Evolutionary conservation across 106 monocot genomes (phyloP).

Genomic region (Platanthera guangdongensis): DNA sequence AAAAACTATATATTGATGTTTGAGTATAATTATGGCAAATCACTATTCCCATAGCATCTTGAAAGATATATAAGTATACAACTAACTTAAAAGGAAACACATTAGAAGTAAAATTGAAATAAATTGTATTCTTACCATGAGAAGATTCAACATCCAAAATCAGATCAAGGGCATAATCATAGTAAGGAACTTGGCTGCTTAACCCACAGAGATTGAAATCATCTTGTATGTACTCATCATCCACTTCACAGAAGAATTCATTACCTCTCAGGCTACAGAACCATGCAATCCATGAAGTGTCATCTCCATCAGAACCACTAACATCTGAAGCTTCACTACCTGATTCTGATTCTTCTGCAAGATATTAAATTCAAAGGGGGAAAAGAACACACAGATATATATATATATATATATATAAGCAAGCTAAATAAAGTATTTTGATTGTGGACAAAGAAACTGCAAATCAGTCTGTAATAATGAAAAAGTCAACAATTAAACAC

Average conservation of each 20-base stretch:
- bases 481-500: neutral
- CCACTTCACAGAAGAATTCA: constrained; percentile 62
- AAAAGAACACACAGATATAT: neutral
- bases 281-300: constrained; percentile 64
- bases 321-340: constrained; percentile 53
- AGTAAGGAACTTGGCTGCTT: constrained; percentile 39
- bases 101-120: neutral
- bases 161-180: constrained; percentile 58
- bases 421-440: neutral
- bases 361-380: constrained; percentile 3
- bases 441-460: neutral
- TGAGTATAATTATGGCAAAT: neutral
- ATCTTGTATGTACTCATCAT: constrained; percentile 58
- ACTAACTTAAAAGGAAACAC: neutral
- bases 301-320: constrained; percentile 57
- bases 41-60: neutral
- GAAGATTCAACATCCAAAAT: constrained; percentile 57
- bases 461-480: neutral
- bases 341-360: constrained; percentile 28
- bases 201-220: constrained; percentile 68
- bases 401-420: neutral
- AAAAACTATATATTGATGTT: neutral
- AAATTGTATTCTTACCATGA: constrained; percentile 32
- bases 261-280: constrained; percentile 55
- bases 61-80: neutral